Evolutionary conservation across 2,329 filamentous ascomycete genomes (phyloP).

Genomic region (Ophiostoma australiae): DNA sequence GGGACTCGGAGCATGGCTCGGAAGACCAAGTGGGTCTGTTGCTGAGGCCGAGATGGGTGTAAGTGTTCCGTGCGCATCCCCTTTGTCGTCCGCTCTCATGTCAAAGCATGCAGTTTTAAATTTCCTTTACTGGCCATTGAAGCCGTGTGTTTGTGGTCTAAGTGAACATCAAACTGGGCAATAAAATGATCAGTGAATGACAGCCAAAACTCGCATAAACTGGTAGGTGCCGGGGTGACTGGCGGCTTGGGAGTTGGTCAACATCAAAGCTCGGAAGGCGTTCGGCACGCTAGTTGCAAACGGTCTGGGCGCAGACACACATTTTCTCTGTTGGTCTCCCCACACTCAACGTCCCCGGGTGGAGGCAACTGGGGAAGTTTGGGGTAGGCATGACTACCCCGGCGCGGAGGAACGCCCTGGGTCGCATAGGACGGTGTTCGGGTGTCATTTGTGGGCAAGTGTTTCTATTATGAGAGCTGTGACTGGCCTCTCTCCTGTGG

Average conservation of each 20-base stretch:
- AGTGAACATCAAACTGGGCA: background rate
- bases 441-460: background rate
- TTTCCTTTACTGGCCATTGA: background rate
- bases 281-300: background rate
- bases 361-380: background rate
- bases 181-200: background rate
- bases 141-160: background rate
- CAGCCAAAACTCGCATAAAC: background rate
- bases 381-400: background rate
- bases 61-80: background rate
- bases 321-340: background rate
- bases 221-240: background rate
- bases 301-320: too few relatives aligned
- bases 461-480: background rate
- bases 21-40: background rate
- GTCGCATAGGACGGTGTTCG: background rate
- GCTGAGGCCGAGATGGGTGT: background rate
- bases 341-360: background rate
- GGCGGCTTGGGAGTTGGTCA: background rate
- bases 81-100: too few relatives aligned
- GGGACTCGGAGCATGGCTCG: background rate
- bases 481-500: background rate
- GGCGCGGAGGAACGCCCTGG: background rate
- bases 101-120: background rate
- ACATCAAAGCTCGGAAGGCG: background rate